These are phyloP conservation scores for Paratrypanosoma confusum DNA, from an alignment of 208 protist species.

Conservation along the genomic window DNA sequence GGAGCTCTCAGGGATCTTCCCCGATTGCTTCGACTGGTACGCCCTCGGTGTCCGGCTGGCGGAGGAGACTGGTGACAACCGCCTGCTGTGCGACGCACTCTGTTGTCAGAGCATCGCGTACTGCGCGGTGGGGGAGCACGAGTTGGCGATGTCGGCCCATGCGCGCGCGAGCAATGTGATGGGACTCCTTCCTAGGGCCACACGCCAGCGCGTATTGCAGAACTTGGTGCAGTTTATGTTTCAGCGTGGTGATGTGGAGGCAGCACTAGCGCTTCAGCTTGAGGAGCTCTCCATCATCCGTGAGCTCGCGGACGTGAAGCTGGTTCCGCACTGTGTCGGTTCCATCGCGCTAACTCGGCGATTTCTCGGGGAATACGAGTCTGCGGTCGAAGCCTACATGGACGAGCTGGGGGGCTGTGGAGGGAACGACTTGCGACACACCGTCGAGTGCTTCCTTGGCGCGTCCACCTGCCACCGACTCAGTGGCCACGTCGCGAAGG, in stretches of 20 bases:
- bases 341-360: slow-evolving; percentile 33
- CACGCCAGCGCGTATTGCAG: slow-evolving; percentile 31
- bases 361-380: slow-evolving; percentile 24
- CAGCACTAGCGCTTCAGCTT: slow-evolving; percentile 25
- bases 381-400: slow-evolving; percentile 25
- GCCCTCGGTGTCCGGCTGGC: slow-evolving; percentile 18
- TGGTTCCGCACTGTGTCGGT: slow-evolving; percentile 21
- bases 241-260: slow-evolving; percentile 36
- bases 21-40: slow-evolving; percentile 33
- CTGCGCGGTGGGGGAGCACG: slow-evolving; percentile 25
- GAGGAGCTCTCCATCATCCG: slow-evolving; percentile 25
- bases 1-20: slow-evolving; percentile 31
- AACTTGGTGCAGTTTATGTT: slow-evolving; percentile 41
- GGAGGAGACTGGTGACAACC: slow-evolving; percentile 15
- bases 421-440: slow-evolving; percentile 24
- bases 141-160: slow-evolving; percentile 10
- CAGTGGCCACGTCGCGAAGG: slow-evolving; percentile 21
- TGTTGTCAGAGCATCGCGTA: slow-evolving; percentile 37
- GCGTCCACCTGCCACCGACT: slow-evolving; percentile 22
- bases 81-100: slow-evolving; percentile 33
- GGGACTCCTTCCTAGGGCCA: slow-evolving; percentile 20
- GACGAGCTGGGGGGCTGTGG: slow-evolving; percentile 23
- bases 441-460: slow-evolving; percentile 35
- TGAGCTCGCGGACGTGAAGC: slow-evolving; percentile 21
- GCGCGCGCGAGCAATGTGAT: slow-evolving; percentile 8